Conservation (phyloP, 2,329 filamentous ascomycete genomes). For the Dryadomyces sulphureus region DNA sequence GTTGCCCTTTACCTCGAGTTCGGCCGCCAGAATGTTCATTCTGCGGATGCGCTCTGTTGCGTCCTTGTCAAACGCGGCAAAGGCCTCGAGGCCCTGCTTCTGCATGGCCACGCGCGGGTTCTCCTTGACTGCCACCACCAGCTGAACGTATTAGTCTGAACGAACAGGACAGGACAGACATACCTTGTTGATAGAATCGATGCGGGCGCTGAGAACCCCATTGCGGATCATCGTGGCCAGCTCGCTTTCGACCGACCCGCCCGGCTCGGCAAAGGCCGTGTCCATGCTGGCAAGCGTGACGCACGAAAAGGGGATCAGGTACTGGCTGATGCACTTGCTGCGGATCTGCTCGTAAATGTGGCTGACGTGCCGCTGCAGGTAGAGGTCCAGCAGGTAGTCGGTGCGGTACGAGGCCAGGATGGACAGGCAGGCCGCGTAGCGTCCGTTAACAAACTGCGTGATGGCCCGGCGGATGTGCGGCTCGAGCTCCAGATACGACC, state of each 20-base stretch:
- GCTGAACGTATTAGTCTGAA: constrained; percentile 20
- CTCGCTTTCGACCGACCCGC: constrained; percentile 55
- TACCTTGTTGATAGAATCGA: constrained; percentile 70
- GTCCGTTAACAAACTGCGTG: constrained; percentile 73
- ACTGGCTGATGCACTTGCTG: constrained; percentile 85
- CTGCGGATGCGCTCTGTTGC: constrained; percentile 63
- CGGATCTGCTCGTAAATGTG: constrained; percentile 62
- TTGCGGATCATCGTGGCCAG: constrained; percentile 63
- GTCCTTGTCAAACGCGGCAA: constrained; percentile 58
- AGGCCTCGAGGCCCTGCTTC: constrained; percentile 48
- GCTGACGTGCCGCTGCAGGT: constrained; percentile 61
- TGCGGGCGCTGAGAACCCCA: constrained; percentile 57
- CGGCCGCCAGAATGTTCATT: constrained; percentile 60
- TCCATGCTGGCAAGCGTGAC: constrained; percentile 72
- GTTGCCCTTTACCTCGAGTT: constrained; percentile 49
- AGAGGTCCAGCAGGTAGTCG: constrained; percentile 83
- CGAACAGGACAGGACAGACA: not conserved
- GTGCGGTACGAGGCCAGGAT: constrained; percentile 68
- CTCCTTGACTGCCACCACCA: constrained; percentile 57
- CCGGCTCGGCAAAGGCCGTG: constrained; percentile 53
- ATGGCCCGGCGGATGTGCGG: constrained; percentile 89
- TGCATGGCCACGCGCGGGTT: constrained; percentile 59
- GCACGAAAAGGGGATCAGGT: constrained; percentile 78
- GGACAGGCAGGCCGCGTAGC: constrained; percentile 72
- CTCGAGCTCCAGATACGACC: constrained; percentile 79